Base-by-base conservation (phyloP, 2,329 filamentous ascomycete species). In the Amauroascus verrucosus region DNA sequence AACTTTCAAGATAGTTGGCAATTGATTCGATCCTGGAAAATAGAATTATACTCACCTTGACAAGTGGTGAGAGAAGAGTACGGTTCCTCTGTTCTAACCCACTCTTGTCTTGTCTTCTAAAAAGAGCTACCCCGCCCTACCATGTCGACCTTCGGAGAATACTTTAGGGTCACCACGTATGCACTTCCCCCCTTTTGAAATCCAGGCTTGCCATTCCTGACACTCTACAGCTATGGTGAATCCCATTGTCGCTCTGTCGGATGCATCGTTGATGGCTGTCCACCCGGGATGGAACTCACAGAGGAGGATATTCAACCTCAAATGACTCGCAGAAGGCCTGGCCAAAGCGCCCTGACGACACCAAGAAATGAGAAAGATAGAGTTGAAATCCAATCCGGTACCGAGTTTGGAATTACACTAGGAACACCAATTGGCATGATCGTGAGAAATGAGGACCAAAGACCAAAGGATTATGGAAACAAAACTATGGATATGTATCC, bases 191-290 rank as follows among this genome's bases (percentile, higher is more conserved):
- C 22, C 18, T 6, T 28, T 38, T 43, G 50, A 54, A 35, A 44
- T 54, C 66, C 65, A 63, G 50, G 64, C 46, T 18, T 30, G 28
- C 53, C 49, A 11, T 20, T 22, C n/a, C 50, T 52, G 33, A 52
- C 20, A 14, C 6, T 7, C 13, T 30, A 18, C 67, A 82, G 81
- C 66, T 87, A 87, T 74, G 86, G 86, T 68, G 86, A 90, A 71
- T 94, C 87, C 54, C 91, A 96, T 74, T 94, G 91, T 75, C 85
- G 84, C 64, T 91, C 86, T 30, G 89, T 97, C 64, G 90, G 89
- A 66, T 94, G 88, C 75, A 96, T 97, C 64, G 84, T 97, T 71
- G 91, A 97, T 68, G 89, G 89, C 63, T 86, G 83, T 65, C 93
- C 91, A 33, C 90, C 93, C 13, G 87, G 88, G 63, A 84, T 97